Evolutionary conservation across 2,329 filamentous ascomycete species (phyloP), one percentile per base, ranked within the genome.

Genomic region (Fusarium beomiforme): DNA sequence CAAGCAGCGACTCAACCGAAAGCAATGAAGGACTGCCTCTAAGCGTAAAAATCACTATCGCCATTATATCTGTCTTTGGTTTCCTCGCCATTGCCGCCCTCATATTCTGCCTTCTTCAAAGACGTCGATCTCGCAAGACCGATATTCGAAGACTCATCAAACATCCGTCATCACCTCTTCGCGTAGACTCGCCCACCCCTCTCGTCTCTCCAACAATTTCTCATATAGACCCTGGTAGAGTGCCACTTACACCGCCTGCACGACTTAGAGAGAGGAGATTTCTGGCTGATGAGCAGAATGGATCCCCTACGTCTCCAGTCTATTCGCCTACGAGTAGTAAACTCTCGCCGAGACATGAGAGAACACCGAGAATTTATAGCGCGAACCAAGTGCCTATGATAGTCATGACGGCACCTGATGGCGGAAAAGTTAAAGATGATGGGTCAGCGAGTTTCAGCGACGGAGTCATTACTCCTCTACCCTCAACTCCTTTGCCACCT

Each of bases 241-340:
- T 67, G 4, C 79, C 79, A 0, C 71, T 84, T 26, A 85, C 82
- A 1, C 85, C 86, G 2, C 86, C 86, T 1, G 82, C 82, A 4
- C 82, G 85, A 21, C 81, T 88, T 4, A 80, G 83, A 55, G 85
- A 87, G 54, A 81, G 85, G 9, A 82, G 77, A 37, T 80, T 84
- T 50, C 80, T 61, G 8, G 37, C 46, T 6, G 54, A 70, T 33
- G 39, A 60, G 37, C 74, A 54, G 54, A 66, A 65, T 47, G 62
- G 57, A 7, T 83, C 83, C 43, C 81, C 82, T 0, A 67, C 80
- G 8, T 82, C 82, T 8, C 81, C 83, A 3, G 78, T 83, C 26
- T 81, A 78, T 68, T 73, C 80, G 1, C 80, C 82, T 0, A 80
- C 79, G 2, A 79, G 78, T 8, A 81, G 72, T 71, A 83, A 79